Evolutionary conservation across 176 grass and related monocot species (phyloP).

Genomic region (Juncus effusus): DNA sequence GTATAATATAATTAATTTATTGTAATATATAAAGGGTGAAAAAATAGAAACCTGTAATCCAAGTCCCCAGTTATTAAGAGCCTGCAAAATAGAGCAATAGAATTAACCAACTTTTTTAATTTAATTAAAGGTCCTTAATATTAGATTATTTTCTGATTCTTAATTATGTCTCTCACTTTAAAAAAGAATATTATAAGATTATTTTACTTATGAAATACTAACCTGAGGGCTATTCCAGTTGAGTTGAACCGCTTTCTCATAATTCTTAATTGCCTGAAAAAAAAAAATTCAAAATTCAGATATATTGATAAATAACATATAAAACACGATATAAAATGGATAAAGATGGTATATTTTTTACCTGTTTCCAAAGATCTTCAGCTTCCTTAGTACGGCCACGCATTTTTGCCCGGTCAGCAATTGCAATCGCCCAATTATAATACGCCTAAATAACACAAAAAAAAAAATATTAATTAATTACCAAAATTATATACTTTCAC

Average conservation of each 20-base stretch:
- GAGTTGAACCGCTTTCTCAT: constrained; percentile 91
- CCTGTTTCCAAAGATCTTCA: constrained; percentile 99
- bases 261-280: constrained; percentile 83
- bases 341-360: constrained; percentile 30
- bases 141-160: too few relatives aligned
- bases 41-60: constrained; percentile 69
- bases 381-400: constrained; percentile 96
- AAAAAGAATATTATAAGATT: too few relatives aligned
- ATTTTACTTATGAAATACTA: background rate
- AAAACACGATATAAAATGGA: background rate
- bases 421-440: constrained; percentile 99
- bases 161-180: too few relatives aligned
- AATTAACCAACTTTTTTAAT: constrained; percentile 1
- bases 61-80: constrained; percentile 99
- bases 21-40: constrained; percentile 22
- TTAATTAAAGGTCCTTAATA: constrained; percentile 3
- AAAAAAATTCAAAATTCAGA: background rate
- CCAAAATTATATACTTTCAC: too few relatives aligned
- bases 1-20: constrained; percentile 15
- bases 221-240: constrained; percentile 99
- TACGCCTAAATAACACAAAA: constrained; percentile 53
- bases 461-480: too few relatives aligned
- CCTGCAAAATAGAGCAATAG: constrained; percentile 39
- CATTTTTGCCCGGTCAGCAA: constrained; percentile 99
- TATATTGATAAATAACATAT: constrained; percentile 22